Evolutionary conservation across 2,329 filamentous ascomycete genomes (phyloP), one percentile per base, ranked within the genome.

Genomic region (Nakataea oryzae): DNA sequence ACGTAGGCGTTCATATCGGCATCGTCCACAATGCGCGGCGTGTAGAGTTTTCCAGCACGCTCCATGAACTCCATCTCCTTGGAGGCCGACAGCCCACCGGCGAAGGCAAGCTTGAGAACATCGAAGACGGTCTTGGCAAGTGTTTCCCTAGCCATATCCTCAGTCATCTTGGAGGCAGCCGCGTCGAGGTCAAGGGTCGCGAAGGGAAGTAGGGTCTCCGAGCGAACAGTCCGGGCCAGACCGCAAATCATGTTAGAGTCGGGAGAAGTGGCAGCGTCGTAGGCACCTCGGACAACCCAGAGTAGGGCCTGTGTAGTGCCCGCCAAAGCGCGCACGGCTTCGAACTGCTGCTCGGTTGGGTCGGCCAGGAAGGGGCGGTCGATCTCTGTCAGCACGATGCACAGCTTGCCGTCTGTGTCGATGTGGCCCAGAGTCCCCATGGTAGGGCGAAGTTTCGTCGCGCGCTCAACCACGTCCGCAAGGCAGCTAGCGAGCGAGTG

Each of bases 241-340:
- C 79, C 79, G 11, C 75, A 73, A 0, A 79, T 70, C 71, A 81
- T 76, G 67, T 78, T 79, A 60, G 73, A 67, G 57, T 76, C 71
- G 4, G 73, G 77, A 62, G 70, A 73, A 17, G 70, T 63, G 5
- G 73, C 72, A 34, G 70, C 69, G 13, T 70, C 69, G 60, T 75
- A 77, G 0, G 74, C 76, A 9, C 76, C 77, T 3, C 70, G 67
- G 4, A 74, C 73, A 6, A 75, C 73, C 76, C 76, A 78, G 12
- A 78, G 70, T 11, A 74, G 68, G 7, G 74, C 74, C 8, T 73
- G 70, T 3, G 69, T 70, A 0, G 67, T 67, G 0, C 74, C 72
- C 5, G 77, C 64, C 7, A 77, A 66, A 32, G 69, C 70, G 56
- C 76, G 74, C 6, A 77, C 64, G 3, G 70, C 69, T 0, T 70